Conservation (phyloP, 2,329 filamentous ascomycete species). For the Ophiostoma sp. region DNA sequence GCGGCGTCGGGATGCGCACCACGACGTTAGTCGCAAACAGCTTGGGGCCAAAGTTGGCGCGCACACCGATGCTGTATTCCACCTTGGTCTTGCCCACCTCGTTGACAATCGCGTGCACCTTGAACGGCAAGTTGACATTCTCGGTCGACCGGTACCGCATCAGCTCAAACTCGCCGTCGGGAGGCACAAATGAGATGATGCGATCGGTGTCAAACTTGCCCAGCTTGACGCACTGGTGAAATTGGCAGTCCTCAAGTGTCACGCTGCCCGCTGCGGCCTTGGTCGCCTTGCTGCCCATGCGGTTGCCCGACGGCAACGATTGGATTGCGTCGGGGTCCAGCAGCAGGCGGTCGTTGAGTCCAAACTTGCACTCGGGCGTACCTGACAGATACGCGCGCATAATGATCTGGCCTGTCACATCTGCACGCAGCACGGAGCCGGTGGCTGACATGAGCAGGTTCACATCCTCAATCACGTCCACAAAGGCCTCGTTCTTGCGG, state of each 20-base stretch:
- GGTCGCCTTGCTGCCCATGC: conserved; percentile 78
- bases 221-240: conserved; percentile 97
- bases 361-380: conserved; percentile 98
- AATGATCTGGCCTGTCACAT: conserved; percentile 94
- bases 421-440: conserved; percentile 86
- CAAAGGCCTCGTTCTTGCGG: conserved; percentile 98
- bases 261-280: conserved; percentile 94
- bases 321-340: conserved; percentile 70
- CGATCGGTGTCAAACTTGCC: conserved; percentile 94
- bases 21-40: conserved; percentile 96
- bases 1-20: conserved; percentile 86
- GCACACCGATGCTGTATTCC: conserved; percentile 96
- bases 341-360: conserved; percentile 88
- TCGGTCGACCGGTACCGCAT: conserved; percentile 98
- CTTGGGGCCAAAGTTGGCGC: conserved; percentile 93
- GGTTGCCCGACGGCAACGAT: conserved; percentile 66
- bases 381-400: conserved; percentile 97
- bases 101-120: conserved; percentile 97
- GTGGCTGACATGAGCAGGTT: conserved; percentile 99
- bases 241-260: conserved; percentile 94
- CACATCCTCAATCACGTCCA: conserved; percentile 98
- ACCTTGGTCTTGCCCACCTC: conserved; percentile 96
- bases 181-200: conserved; percentile 94
- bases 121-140: conserved; percentile 98
- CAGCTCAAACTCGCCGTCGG: conserved; percentile 95